Evolutionary conservation across 2,329 filamentous ascomycete genomes (phyloP), one percentile per base, ranked within the genome.

Genomic region (Trichoderma citrinoviride): DNA sequence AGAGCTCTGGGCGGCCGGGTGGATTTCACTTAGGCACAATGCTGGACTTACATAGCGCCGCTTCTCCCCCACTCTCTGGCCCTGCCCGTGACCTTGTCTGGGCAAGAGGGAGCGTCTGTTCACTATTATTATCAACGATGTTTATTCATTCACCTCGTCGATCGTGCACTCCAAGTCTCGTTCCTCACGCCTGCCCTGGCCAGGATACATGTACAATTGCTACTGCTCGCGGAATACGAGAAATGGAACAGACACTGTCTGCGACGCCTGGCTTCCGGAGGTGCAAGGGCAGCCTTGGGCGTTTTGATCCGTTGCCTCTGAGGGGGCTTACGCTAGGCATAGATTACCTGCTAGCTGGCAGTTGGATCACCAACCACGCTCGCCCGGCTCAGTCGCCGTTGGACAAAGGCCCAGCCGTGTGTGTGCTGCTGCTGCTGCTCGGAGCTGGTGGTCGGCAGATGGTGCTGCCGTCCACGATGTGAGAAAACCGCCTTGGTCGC

Each of bases 31-130:
- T 37, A 37, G 33, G 33, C 33, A 37, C 33, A 37, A 52, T 33
- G 49, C 25, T n/a, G 49, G 17, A 52, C 33, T 55, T 65, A 61
- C 56, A 65, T 66, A 64, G 64, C 58, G 60, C 43, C 58, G 60
- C 21, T 21, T 52, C 50, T 33, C 52, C 63, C 63, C 64, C 49
- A 54, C 58, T 29, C 53, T 44, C 25, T 27, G 49, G 23, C 37
- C 33, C 64, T 64, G 64, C 64, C 60, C 58, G 64, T 63, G 60
- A 64, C 64, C 60, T 55, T 21, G 33, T 50, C 41, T 63, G 47
- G 29, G 50, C 53, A 47, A 50, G 49, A 61, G 44, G 25, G 46
- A 25, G 37, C 58, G 37, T 19, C n/a, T 61, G 4, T 27, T n/a
- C n/a, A n/a, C n/a, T n/a, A n/a, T n/a, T 21, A 10, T 10, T 47